Evolutionary conservation across 192 early-diverging fungal genomes (phyloP).

Genomic region (Coemansia sp.): DNA sequence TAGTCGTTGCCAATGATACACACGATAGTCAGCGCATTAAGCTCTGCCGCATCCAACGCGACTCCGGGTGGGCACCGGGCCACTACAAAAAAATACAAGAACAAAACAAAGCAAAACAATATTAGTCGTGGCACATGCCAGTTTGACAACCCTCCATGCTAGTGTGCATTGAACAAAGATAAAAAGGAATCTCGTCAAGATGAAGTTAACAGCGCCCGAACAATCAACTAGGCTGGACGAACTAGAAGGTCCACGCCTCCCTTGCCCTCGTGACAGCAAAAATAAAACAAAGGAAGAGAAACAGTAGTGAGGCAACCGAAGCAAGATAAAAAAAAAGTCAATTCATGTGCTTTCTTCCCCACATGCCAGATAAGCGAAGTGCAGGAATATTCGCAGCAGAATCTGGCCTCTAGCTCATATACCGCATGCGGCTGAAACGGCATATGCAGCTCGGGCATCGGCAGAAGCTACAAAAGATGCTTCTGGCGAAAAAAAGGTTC

Average conservation of each 20-base stretch:
- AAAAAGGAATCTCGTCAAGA: background rate
- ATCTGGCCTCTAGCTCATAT: background rate
- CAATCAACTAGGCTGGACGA: background rate
- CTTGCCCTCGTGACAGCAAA: background rate
- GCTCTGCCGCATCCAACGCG: conserved; percentile 34
- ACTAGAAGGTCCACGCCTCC: background rate
- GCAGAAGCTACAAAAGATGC: conserved; percentile 1
- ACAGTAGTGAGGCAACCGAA: background rate
- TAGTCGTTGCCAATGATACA: conserved; percentile 52
- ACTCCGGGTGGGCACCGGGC: conserved; percentile 32
- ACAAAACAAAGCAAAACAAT: background rate
- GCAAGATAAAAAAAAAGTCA: background rate
- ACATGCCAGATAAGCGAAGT: background rate
- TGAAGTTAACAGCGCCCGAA: background rate
- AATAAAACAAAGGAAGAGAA: background rate
- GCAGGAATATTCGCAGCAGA: background rate
- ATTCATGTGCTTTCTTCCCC: background rate
- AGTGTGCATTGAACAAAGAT: background rate
- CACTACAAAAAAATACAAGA: conserved; percentile 27
- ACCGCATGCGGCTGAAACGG: conserved; percentile 1
- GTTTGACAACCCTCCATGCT: conserved; percentile 2
- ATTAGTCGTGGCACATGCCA: background rate
- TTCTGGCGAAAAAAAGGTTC: background rate
- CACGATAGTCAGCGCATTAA: conserved; percentile 51
- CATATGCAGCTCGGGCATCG: background rate